phyloP scores from a whole-genome alignment of 2,329 filamentous ascomycete species.

The Uncinocarpus reesii region DNA sequence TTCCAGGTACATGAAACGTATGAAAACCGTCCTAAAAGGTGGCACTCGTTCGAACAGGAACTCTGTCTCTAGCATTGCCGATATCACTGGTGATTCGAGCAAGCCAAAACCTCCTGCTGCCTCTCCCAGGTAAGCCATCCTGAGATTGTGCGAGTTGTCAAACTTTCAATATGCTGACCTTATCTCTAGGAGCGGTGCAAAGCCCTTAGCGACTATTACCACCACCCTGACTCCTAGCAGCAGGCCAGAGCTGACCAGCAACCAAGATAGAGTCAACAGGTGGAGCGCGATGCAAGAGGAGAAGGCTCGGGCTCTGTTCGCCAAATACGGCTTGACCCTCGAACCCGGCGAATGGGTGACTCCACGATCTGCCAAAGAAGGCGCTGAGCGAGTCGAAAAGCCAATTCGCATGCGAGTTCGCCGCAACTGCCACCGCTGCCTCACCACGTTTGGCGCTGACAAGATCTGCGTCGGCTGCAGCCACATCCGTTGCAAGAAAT shows the following conservation, averaged over 20 bases:
- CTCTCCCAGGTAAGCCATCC: not conserved
- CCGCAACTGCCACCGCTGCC: slow-evolving; percentile 67
- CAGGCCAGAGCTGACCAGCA: slow-evolving; percentile 13
- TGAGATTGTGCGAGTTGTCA: no score
- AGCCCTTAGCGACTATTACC: not conserved
- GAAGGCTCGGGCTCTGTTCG: slow-evolving; percentile 37
- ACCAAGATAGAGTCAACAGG: slow-evolving; percentile 19
- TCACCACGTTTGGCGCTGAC: slow-evolving; percentile 59
- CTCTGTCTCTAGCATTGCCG: slow-evolving; percentile 20
- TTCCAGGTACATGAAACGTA: slow-evolving; percentile 32
- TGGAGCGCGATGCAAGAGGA: slow-evolving; percentile 35
- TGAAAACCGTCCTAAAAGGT: slow-evolving; percentile 30
- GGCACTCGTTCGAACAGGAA: slow-evolving; percentile 25
- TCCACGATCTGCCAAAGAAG: slow-evolving; percentile 17
- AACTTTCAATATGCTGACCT: not conserved
- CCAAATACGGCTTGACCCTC: slow-evolving; percentile 39
- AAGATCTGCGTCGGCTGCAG: slow-evolving; percentile 68
- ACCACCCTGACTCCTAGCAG: slow-evolving; percentile 12
- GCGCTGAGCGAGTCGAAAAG: slow-evolving; percentile 36
- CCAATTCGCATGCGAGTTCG: slow-evolving; percentile 40
- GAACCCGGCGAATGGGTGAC: slow-evolving; percentile 36
- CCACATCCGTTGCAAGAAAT: slow-evolving; percentile 71
- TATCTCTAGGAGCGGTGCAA: not conserved
- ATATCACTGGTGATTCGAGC: slow-evolving; percentile 17
- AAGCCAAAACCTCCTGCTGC: slow-evolving; percentile 18